Evolutionary conservation across 2,329 filamentous ascomycete genomes (phyloP).

Genomic region (Trichoderma hamatum): DNA sequence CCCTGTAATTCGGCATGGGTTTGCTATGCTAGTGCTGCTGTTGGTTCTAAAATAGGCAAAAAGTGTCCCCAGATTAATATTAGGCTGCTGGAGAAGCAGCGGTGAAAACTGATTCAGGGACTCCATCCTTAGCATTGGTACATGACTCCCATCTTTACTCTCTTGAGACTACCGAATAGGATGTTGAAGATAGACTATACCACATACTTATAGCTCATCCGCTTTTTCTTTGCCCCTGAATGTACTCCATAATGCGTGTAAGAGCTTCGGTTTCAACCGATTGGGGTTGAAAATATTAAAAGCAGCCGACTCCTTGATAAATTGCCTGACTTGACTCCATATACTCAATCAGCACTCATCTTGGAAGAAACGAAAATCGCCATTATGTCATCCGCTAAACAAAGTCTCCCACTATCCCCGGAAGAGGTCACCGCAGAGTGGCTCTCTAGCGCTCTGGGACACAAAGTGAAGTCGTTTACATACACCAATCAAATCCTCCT

Average conservation of each 20-base stretch:
- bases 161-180: not conserved
- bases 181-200: not conserved
- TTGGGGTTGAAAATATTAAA: not conserved
- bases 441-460: not conserved
- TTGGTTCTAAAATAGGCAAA: not conserved
- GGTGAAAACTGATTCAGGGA: constrained; percentile 7
- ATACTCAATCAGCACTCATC: not conserved
- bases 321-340: not conserved
- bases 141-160: not conserved
- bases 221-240: not conserved
- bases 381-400: not conserved
- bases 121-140: not conserved
- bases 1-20: not conserved
- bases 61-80: not conserved
- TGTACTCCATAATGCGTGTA: not conserved
- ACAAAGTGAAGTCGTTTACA: not conserved
- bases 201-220: not conserved
- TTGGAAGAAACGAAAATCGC: not conserved
- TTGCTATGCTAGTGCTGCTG: not conserved
- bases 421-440: constrained; percentile 2
- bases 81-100: not conserved
- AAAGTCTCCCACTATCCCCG: not conserved
- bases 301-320: not conserved
- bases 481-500: constrained; percentile 9
- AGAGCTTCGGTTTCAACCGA: not conserved